Percentiles rank a stretch among this genome's conserved stretches.
Evolutionary conservation across 345 rosid genomes (phyloP).

Genomic region (Pugionium dolabratum): DNA sequence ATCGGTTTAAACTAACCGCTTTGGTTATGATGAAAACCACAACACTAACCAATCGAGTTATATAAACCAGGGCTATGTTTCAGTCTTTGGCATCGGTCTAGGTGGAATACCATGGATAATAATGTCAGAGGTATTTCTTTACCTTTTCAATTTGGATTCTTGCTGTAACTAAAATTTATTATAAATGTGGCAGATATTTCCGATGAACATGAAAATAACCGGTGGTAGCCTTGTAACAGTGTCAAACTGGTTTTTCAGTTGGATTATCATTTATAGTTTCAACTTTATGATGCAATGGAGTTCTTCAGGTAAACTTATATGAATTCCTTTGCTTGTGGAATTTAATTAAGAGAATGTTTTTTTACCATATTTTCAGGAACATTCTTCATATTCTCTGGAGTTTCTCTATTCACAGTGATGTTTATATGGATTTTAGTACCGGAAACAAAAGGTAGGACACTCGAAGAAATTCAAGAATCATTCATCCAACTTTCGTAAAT

Average conservation of each 20-base stretch:
- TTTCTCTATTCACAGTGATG: slow-evolving; percentile 31
- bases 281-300: slow-evolving; percentile 58
- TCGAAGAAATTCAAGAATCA: slow-evolving; percentile 58
- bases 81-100: slow-evolving; percentile 44
- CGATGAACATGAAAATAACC: slow-evolving; percentile 51
- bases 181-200: slow-evolving; percentile 44
- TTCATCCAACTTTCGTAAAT: slow-evolving; percentile 11
- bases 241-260: slow-evolving; percentile 47
- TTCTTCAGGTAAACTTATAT: slow-evolving; percentile 24
- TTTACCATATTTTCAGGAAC: slow-evolving; percentile 36
- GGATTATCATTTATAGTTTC: slow-evolving; percentile 52
- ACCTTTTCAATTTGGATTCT: background rate
- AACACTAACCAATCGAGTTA: slow-evolving; percentile 1
- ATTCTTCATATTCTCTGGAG: slow-evolving; percentile 43
- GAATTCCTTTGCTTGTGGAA: too few relatives aligned
- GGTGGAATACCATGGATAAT: slow-evolving; percentile 59
- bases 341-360: background rate
- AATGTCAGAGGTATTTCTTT: slow-evolving; percentile 63
- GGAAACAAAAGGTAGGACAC: slow-evolving; percentile 54
- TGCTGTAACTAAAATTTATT: background rate
- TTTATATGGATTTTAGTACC: slow-evolving; percentile 50
- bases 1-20: background rate
- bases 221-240: slow-evolving; percentile 58
- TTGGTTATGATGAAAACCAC: background rate
- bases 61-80: slow-evolving; percentile 42